Evolutionary conservation across 306 rosid species (phyloP).

Genomic region (Casuarina cunninghamiana): DNA sequence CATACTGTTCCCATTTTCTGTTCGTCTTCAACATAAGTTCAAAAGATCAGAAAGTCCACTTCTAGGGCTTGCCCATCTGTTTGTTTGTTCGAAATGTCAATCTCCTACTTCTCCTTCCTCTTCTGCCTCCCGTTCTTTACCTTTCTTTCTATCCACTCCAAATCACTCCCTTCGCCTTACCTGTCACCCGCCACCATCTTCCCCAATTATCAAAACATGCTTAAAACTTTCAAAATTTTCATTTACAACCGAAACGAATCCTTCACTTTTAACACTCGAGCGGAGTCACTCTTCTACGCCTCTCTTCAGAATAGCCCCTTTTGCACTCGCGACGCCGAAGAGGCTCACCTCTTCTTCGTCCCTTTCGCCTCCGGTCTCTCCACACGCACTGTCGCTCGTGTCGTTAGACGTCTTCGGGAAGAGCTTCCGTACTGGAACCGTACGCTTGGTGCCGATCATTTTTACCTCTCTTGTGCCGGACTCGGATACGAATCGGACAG

Average conservation of each 20-base stretch:
- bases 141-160: slow-evolving; percentile 16
- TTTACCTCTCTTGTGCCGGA: slow-evolving; percentile 54
- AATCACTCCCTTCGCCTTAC: slow-evolving; percentile 39
- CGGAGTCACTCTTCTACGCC: slow-evolving; percentile 51
- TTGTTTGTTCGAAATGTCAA: slow-evolving; percentile 15
- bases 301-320: slow-evolving; percentile 44
- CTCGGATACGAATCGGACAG: slow-evolving; percentile 39
- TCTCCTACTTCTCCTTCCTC: background rate
- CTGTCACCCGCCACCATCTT: slow-evolving; percentile 47
- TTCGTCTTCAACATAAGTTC: slow-evolving; percentile 7
- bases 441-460: slow-evolving; percentile 84
- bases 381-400: slow-evolving; percentile 50
- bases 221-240: slow-evolving; percentile 48
- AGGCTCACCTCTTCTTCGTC: slow-evolving; percentile 68
- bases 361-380: slow-evolving; percentile 49
- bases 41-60: background rate
- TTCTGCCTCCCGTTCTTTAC: slow-evolving; percentile 24
- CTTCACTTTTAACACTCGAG: slow-evolving; percentile 29
- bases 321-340: slow-evolving; percentile 40
- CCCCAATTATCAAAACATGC: slow-evolving; percentile 55
- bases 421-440: slow-evolving; percentile 70
- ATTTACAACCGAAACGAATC: slow-evolving; percentile 43
- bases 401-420: slow-evolving; percentile 32
- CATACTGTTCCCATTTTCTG: background rate
- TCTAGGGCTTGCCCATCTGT: background rate